These are phyloP conservation scores for Phoenix dactylifera DNA, from an alignment of 176 grass and related monocot genomes.

Conservation along the genomic window DNA sequence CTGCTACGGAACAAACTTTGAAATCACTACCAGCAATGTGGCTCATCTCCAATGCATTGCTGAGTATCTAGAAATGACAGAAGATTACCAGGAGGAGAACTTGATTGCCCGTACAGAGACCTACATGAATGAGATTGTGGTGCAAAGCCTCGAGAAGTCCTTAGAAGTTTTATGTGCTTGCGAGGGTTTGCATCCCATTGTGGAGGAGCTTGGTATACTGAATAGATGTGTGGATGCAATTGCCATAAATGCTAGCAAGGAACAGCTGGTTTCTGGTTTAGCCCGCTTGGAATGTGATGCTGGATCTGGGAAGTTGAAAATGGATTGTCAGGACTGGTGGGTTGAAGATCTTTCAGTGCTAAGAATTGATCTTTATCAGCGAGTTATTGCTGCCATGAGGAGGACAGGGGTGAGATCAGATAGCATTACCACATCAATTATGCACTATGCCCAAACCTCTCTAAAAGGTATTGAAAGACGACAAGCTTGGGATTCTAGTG, in stretches of 20 bases:
- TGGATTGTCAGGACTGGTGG: slow-evolving; percentile 48
- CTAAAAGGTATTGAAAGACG: slow-evolving; percentile 34
- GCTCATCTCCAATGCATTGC: slow-evolving; percentile 37
- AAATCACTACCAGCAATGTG: slow-evolving; percentile 31
- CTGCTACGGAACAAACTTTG: slow-evolving; percentile 43
- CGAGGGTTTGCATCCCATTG: slow-evolving; percentile 15
- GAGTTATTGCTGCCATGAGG: slow-evolving; percentile 44
- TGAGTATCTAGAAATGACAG: slow-evolving; percentile 44
- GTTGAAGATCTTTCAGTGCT: slow-evolving; percentile 39
- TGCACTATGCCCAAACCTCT: slow-evolving; percentile 48
- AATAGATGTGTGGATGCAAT: slow-evolving; percentile 41
- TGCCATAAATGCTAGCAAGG: slow-evolving; percentile 43
- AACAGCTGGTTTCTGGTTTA: slow-evolving; percentile 42
- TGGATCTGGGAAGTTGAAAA: slow-evolving; percentile 20
- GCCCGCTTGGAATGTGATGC: slow-evolving; percentile 31
- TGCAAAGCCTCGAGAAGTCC: slow-evolving; percentile 41
- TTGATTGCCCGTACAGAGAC: slow-evolving; percentile 35
- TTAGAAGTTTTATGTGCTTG: slow-evolving; percentile 39
- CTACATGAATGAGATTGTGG: slow-evolving; percentile 37
- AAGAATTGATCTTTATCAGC: slow-evolving; percentile 38
- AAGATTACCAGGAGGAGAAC: slow-evolving; percentile 36
- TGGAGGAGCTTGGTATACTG: slow-evolving; percentile 25
- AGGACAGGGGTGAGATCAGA: slow-evolving; percentile 39
- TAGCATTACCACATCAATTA: slow-evolving; percentile 32
- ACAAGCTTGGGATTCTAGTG: slow-evolving; percentile 55